These are phyloP conservation scores for Ophiostoma ulmi DNA, from an alignment of 2,329 filamentous ascomycete species.

Conservation along the genomic window DNA sequence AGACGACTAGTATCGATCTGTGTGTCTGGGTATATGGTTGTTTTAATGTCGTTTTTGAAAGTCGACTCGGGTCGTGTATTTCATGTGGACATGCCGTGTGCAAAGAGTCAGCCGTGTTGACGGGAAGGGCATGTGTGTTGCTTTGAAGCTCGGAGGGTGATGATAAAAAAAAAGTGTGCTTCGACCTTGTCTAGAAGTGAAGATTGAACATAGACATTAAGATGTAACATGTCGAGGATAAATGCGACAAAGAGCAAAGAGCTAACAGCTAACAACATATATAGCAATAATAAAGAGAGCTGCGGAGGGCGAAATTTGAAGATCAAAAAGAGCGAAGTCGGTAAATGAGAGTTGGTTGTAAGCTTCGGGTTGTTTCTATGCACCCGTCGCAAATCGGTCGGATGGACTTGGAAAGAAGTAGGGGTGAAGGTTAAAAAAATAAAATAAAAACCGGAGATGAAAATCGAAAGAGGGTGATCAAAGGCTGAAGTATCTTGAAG, in stretches of 20 bases:
- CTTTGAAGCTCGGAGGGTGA: background rate
- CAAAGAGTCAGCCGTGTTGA: background rate
- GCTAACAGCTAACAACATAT: background rate
- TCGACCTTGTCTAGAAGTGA: conserved; percentile 1
- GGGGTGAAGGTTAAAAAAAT: background rate
- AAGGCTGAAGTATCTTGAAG: conserved; percentile 14
- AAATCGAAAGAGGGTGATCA: conserved; percentile 13
- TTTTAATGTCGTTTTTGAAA: background rate
- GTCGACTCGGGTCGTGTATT: background rate
- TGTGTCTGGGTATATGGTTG: background rate
- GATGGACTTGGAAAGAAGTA: conserved; percentile 5
- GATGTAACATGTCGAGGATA: conserved; percentile 16
- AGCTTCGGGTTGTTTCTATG: conserved; percentile 22
- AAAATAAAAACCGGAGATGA: background rate
- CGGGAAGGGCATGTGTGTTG: background rate
- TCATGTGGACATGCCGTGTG: background rate
- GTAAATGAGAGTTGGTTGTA: background rate
- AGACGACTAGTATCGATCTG: background rate
- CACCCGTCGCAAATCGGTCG: conserved; percentile 19
- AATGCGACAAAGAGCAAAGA: conserved; percentile 6
- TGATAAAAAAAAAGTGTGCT: background rate
- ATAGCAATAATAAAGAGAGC: background rate
- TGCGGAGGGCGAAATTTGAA: background rate
- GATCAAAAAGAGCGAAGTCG: conserved; percentile 16
- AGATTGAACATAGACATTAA: conserved; percentile 20